Percentiles rank a stretch among this genome's conserved stretches.
These are phyloP conservation scores for Tillandsia leiboldiana DNA, from an alignment of 176 grass and related monocot genomes.

Conservation along the genomic window DNA sequence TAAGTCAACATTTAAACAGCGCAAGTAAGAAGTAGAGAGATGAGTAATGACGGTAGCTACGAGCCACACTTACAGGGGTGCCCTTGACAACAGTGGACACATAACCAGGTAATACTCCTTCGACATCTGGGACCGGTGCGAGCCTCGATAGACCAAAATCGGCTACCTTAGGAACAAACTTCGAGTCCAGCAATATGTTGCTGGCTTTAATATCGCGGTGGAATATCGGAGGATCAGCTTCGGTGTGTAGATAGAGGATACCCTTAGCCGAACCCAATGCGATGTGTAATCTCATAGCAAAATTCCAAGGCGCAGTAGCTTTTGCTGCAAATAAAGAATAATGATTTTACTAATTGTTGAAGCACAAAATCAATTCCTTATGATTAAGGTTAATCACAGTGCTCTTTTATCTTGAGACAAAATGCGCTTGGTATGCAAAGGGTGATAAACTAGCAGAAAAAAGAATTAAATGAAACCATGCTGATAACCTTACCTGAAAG, in stretches of 20 bases:
- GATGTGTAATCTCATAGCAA: slow-evolving; percentile 45
- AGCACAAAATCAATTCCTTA: too few relatives aligned
- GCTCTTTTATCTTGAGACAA: too few relatives aligned
- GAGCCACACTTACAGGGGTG: slow-evolving; percentile 62
- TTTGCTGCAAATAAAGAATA: slow-evolving; percentile 27
- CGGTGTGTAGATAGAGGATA: slow-evolving; percentile 82
- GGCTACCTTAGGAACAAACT: slow-evolving; percentile 80
- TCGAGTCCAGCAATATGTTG: slow-evolving; percentile 85
- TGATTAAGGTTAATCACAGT: too few relatives aligned
- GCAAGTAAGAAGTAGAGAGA: not conserved
- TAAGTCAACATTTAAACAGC: not conserved
- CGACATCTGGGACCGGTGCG: slow-evolving; percentile 62
- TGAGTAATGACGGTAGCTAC: not conserved
- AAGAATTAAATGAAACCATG: not conserved
- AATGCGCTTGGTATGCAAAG: too few relatives aligned
- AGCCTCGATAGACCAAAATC: slow-evolving; percentile 98
- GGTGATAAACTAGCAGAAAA: not conserved
- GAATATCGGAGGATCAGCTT: slow-evolving; percentile 91
- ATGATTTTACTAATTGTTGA: too few relatives aligned
- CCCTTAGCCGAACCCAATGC: slow-evolving; percentile 83
- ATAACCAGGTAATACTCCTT: slow-evolving; percentile 53
- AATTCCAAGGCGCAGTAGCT: slow-evolving; percentile 44
- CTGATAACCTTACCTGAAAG: slow-evolving; percentile 56
- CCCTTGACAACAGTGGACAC: slow-evolving; percentile 91
- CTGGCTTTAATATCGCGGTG: slow-evolving; percentile 95